These are phyloP conservation scores for Sporothrix brunneoviolacea DNA, from an alignment of 2,329 filamentous ascomycete species.

Conservation along the genomic window DNA sequence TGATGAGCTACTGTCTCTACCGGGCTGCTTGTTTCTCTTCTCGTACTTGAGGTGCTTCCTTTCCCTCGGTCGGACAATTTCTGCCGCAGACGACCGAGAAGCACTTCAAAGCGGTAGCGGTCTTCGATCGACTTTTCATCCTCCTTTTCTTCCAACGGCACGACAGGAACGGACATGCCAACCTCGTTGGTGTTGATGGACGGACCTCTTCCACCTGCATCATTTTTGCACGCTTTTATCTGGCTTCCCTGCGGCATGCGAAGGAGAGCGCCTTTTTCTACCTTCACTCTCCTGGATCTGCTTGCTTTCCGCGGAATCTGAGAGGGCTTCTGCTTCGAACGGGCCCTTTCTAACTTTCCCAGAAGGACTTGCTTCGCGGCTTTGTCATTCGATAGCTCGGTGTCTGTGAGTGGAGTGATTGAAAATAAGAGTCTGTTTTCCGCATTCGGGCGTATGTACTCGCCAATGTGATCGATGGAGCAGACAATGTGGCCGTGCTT, in stretches of 20 bases:
- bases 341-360: slow-evolving; percentile 1
- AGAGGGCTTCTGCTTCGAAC: neutral
- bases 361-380: neutral
- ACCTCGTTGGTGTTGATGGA: too few relatives aligned
- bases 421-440: slow-evolving; percentile 13
- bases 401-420: slow-evolving; percentile 7
- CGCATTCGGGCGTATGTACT: slow-evolving; percentile 2
- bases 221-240: neutral
- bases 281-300: too few relatives aligned
- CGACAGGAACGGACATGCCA: neutral
- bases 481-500: neutral
- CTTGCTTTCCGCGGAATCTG: too few relatives aligned
- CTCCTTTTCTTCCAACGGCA: neutral
- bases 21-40: neutral
- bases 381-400: neutral
- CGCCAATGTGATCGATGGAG: slow-evolving; percentile 1
- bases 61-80: slow-evolving; percentile 6
- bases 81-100: slow-evolving; percentile 14
- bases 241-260: neutral
- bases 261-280: too few relatives aligned
- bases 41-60: neutral
- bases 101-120: slow-evolving; percentile 12
- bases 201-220: too few relatives aligned
- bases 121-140: neutral
- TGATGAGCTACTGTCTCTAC: neutral